These are phyloP conservation scores for Cardamine chenopodiifolia DNA, from an alignment of 345 rosid species.

Conservation along the genomic window DNA sequence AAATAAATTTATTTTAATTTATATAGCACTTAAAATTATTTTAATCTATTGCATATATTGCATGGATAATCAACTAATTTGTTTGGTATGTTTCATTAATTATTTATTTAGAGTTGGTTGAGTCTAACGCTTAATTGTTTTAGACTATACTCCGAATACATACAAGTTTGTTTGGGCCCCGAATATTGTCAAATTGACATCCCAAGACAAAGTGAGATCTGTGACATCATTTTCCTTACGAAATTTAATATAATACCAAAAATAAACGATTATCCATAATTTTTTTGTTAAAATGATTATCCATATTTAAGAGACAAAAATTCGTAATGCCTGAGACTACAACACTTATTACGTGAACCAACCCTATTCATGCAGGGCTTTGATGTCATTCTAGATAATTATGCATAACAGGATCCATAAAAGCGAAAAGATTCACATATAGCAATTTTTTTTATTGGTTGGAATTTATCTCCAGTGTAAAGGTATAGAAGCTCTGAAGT, in stretches of 20 bases:
- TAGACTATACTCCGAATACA: too few relatives aligned
- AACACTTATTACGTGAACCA: neutral
- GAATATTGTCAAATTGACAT: too few relatives aligned
- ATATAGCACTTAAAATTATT: too few relatives aligned
- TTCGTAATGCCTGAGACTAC: neutral
- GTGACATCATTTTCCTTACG: neutral
- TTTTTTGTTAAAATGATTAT: too few relatives aligned
- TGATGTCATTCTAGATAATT: neutral
- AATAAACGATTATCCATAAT: too few relatives aligned
- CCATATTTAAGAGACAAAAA: neutral
- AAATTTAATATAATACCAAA: neutral
- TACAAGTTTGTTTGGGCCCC: neutral
- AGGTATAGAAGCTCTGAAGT: neutral
- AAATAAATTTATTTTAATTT: too few relatives aligned
- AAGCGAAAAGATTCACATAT: too few relatives aligned
- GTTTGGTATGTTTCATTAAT: too few relatives aligned
- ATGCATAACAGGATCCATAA: too few relatives aligned
- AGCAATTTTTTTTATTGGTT: neutral
- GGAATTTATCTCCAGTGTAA: neutral
- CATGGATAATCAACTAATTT: too few relatives aligned
- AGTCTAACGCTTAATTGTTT: neutral
- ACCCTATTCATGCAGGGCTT: neutral
- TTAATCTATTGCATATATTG: too few relatives aligned
- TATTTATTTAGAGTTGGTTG: neutral
- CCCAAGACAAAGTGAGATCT: neutral